Evolutionary conservation across 1,284 basidiomycete species (phyloP), one percentile per base, ranked within the genome.

Genomic region (Irpex rosettiformis): DNA sequence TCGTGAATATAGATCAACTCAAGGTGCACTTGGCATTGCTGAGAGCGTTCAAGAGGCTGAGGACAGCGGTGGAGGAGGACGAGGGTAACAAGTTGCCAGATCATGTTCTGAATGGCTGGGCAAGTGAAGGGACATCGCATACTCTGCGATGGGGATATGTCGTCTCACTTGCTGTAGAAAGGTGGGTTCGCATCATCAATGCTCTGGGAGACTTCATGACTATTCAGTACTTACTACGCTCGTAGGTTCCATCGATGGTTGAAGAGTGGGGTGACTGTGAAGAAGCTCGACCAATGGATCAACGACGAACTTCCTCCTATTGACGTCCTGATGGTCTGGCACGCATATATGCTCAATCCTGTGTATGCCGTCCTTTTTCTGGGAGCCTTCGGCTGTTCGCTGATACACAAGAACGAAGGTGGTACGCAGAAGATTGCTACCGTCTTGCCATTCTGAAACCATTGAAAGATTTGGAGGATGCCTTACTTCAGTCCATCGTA

Each of bases 241-340:
- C 18, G n/a, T 47, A 77, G 74, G 52, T 74, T 76, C 63, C 69
- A 75, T 53, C 60, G 66, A 10, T 73, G 72, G 74, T 37, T 72
- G 60, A 56, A 59, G 52, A 25, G 54, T 1, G 52, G 75, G n/a
- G 56, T 24, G 33, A 61, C 63, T 21, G 64, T 62, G 18, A 65
- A 64, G 21, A 40, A 60, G 1, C 57, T 68, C 2, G 67, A 67
- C 49, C 63, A 63, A 30, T 69, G 69, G 42, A 47, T 70, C 11
- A 58, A 62, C 6, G 65, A 70, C 0, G 58, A 71, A 27, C 55
- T 78, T 22, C 80, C 79, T 0, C 79, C 79, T 1, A 22, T 77
- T 2, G 80, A 81, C 54, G 79, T 80, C 11, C 56, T 77, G 60
- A 79, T 80, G 75, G 73, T 79, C 5, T 80, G 79, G 77, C 80